Evolutionary conservation across 352 stramenopile species (phyloP).

Genomic region (Globisporangium rhizosaccharum): DNA sequence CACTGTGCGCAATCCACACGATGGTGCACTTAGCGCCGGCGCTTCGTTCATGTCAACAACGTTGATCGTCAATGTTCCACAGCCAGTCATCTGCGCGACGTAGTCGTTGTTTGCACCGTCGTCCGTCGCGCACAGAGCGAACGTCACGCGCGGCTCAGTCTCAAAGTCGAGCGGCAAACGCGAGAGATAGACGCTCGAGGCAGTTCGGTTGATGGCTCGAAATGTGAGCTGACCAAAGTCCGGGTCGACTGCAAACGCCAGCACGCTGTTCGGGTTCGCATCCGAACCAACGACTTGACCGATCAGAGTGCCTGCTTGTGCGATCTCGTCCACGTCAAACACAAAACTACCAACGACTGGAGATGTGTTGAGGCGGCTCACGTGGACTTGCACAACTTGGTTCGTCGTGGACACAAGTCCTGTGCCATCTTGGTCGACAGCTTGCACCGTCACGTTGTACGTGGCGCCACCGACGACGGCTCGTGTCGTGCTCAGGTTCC

Average conservation of each 20-base stretch:
- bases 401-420: slow-evolving; percentile 5
- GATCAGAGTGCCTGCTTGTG: slow-evolving; percentile 19
- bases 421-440: slow-evolving; percentile 3
- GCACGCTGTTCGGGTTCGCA: slow-evolving; percentile 27
- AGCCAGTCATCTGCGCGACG: slow-evolving; percentile 41
- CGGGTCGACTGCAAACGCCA: slow-evolving; percentile 36
- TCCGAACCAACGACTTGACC: slow-evolving; percentile 28
- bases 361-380: slow-evolving; percentile 3
- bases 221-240: slow-evolving; percentile 22
- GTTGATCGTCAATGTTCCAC: slow-evolving; percentile 27
- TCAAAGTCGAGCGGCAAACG: slow-evolving; percentile 31
- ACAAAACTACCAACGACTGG: slow-evolving; percentile 5
- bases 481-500: neutral
- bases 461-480: neutral
- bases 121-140: slow-evolving; percentile 41
- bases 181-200: slow-evolving; percentile 29
- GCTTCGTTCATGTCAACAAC: slow-evolving; percentile 41
- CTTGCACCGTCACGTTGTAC: slow-evolving; percentile 5
- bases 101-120: slow-evolving; percentile 40
- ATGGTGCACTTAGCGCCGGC: slow-evolving; percentile 16
- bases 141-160: slow-evolving; percentile 18
- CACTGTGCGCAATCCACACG: neutral
- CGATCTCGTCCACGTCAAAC: slow-evolving; percentile 6
- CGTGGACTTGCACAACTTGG: slow-evolving; percentile 5
- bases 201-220: slow-evolving; percentile 16